phyloP scores from a whole-genome alignment of 495 filamentous ascomycete species.

The Evernia prunastri region DNA sequence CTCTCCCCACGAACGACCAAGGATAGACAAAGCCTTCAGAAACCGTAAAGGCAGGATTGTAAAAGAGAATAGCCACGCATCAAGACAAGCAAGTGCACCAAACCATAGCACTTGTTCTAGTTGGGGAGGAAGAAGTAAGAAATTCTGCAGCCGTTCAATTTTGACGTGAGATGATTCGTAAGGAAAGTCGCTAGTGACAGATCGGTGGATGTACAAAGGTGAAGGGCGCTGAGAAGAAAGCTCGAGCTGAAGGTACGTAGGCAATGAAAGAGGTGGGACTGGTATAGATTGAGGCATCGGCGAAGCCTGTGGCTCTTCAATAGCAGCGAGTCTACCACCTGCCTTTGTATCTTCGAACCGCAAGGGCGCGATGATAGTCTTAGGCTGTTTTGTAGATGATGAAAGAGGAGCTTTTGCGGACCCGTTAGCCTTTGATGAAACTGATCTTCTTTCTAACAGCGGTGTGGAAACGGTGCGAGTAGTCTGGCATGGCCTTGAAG shows the following conservation, averaged over 20 bases:
- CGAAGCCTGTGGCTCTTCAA: constrained; percentile 48
- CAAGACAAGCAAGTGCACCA: constrained; percentile 81
- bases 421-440: constrained; percentile 22
- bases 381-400: constrained; percentile 20
- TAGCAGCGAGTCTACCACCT: constrained; percentile 27
- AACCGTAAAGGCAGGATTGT: constrained; percentile 92
- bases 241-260: constrained; percentile 83
- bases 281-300: constrained; percentile 67
- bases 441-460: constrained; percentile 33
- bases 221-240: constrained; percentile 75
- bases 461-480: constrained; percentile 36
- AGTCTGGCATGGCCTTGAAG: constrained; percentile 27
- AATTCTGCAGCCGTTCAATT: constrained; percentile 86
- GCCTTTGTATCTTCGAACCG: constrained; percentile 38
- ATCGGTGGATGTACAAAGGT: constrained; percentile 80
- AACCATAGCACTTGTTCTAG: constrained; percentile 85
- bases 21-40: constrained; percentile 68
- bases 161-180: constrained; percentile 97
- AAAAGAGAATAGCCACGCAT: constrained; percentile 96
- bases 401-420: constrained; percentile 10
- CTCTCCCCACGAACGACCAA: constrained; percentile 64
- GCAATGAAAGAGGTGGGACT: constrained; percentile 76
- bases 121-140: constrained; percentile 70
- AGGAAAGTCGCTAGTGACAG: constrained; percentile 64
- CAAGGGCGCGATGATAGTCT: constrained; percentile 27